Conservation (phyloP, 1,284 basidiomycete species). For the Athelia sp. region DNA sequence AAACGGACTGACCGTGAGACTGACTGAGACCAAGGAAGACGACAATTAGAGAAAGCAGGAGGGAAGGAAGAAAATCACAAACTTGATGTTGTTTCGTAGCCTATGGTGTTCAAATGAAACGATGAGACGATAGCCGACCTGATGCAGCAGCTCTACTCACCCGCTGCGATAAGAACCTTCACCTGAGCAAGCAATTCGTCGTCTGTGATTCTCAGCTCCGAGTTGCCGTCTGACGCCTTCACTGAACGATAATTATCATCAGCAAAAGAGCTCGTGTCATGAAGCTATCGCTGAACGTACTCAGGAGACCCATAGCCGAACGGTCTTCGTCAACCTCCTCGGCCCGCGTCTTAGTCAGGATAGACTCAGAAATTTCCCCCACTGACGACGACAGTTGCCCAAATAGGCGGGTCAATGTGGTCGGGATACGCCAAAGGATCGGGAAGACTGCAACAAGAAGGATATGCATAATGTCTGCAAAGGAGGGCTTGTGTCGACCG, state of each 20-base stretch:
- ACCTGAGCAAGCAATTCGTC: constrained; percentile 64
- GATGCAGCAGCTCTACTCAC: not conserved
- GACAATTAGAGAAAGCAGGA: constrained; percentile 1
- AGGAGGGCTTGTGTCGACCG: constrained; percentile 17
- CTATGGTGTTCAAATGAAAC: constrained; percentile 26
- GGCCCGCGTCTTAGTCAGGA: constrained; percentile 38
- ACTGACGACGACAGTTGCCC: constrained; percentile 33
- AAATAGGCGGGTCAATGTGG: constrained; percentile 28
- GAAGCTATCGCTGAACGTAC: constrained; percentile 26
- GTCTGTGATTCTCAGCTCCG: constrained; percentile 45
- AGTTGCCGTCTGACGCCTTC: constrained; percentile 40
- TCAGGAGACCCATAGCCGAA: constrained; percentile 49
- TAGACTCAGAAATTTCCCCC: constrained; percentile 34
- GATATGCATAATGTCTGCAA: constrained; percentile 26
- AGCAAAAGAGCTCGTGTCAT: not conserved
- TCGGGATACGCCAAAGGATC: constrained; percentile 37
- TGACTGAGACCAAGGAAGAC: constrained; percentile 18
- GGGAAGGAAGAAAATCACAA: constrained; percentile 13
- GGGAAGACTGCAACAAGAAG: constrained; percentile 40
- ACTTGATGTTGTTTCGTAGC: constrained; percentile 40
- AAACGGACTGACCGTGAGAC: constrained; percentile 28
- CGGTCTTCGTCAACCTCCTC: constrained; percentile 32
- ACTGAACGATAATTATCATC: constrained; percentile 27
- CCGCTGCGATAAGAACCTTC: not conserved
- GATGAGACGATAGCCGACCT: not conserved